Evolutionary conservation across 345 rosid genomes (phyloP).

Genomic region (Eutrema heterophyllum): DNA sequence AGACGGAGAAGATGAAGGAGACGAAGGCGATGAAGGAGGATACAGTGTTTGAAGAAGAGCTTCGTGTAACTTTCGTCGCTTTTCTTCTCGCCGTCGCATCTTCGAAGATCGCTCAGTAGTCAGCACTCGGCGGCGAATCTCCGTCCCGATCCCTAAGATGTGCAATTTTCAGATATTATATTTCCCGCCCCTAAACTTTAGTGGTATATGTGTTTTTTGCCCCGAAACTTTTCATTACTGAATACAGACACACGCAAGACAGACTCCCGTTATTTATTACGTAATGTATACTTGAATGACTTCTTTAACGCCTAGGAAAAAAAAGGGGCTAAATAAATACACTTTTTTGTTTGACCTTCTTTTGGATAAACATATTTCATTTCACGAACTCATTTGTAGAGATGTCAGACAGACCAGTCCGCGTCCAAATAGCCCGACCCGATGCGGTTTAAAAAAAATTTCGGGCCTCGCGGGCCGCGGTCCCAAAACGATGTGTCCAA

Average conservation of each 20-base stretch:
- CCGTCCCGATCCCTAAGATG: background rate
- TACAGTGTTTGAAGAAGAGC: slow-evolving; percentile 57
- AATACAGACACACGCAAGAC: no score
- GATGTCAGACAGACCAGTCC: no score
- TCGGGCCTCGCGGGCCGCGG: no score
- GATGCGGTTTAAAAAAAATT: no score
- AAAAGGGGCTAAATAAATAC: no score
- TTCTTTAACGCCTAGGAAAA: background rate
- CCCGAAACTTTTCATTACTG: background rate
- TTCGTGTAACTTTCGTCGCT: slow-evolving; percentile 55
- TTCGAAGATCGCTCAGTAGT: background rate
- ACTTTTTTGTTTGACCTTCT: slow-evolving; percentile 16
- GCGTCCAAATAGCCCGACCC: no score
- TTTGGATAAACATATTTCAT: background rate
- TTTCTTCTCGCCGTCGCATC: slow-evolving; percentile 55
- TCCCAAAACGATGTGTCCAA: no score
- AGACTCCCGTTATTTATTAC: no score
- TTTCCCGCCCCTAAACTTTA: background rate
- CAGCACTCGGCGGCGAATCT: background rate
- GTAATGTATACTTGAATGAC: background rate
- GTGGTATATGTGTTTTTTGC: background rate
- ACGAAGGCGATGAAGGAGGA: slow-evolving; percentile 42
- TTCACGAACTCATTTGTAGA: background rate
- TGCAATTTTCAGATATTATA: background rate
- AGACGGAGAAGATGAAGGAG: slow-evolving; percentile 13